A percentile compares a stretch with the other conserved stretches of the same genome.
Conservation (phyloP, 257 asterid species). For the Verbena officinalis region DNA sequence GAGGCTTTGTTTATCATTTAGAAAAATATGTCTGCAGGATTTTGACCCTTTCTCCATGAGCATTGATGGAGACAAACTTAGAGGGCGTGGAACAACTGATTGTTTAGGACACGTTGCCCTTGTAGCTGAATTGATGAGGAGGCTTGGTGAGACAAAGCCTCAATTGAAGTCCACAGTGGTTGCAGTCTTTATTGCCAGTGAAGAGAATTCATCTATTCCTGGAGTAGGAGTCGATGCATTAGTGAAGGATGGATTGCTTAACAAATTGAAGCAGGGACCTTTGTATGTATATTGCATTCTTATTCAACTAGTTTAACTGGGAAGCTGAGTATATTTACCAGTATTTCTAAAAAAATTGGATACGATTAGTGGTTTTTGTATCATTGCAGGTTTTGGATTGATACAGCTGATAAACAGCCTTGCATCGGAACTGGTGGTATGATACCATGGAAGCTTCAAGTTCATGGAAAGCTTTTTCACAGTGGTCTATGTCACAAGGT, state of each 20-base stretch:
- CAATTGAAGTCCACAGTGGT: constrained; percentile 78
- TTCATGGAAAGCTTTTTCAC: constrained; percentile 90
- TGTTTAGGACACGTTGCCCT: constrained; percentile 98
- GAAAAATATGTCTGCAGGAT: constrained; percentile 52
- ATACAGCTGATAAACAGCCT: constrained; percentile 99
- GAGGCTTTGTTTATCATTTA: not conserved
- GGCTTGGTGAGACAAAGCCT: constrained; percentile 82
- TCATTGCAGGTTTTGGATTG: constrained; percentile 86
- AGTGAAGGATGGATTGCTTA: constrained; percentile 84
- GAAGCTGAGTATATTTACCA: not conserved
- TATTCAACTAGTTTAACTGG: not conserved
- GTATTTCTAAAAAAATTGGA: not conserved
- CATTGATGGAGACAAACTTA: constrained; percentile 86
- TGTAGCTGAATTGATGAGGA: constrained; percentile 85
- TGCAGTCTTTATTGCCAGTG: constrained; percentile 97
- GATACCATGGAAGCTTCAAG: constrained; percentile 93
- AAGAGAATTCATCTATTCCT: constrained; percentile 96
- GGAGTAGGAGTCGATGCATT: constrained; percentile 96
- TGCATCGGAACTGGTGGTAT: constrained; percentile 98
- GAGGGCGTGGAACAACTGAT: constrained; percentile 97
- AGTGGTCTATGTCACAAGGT: constrained; percentile 98
- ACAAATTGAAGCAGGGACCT: constrained; percentile 84
- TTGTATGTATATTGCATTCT: constrained; percentile 49
- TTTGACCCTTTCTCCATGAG: constrained; percentile 91
- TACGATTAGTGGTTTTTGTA: constrained; percentile 24